These are phyloP conservation scores for Basidioascus undulatus DNA, from an alignment of 768 basidiomycete genomes.

Conservation along the genomic window DNA sequence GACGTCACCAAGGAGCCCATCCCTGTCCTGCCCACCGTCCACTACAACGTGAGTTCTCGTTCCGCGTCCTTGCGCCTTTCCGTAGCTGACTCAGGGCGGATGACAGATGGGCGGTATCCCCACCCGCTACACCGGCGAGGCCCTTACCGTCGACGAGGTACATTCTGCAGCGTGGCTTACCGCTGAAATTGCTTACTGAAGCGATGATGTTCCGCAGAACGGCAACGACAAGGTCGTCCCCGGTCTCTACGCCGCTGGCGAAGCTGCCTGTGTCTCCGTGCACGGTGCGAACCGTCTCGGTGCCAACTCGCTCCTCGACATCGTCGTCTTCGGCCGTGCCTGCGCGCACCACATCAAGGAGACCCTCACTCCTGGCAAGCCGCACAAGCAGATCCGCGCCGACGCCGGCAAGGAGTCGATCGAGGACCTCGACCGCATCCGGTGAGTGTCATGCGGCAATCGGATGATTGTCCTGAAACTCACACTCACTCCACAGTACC, in stretches of 20 bases:
- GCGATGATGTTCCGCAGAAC: conserved; percentile 18
- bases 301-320: conserved; percentile 94
- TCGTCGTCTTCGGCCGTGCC: conserved; percentile 98
- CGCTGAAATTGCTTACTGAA: not conserved
- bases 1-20: conserved; percentile 99
- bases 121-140: conserved; percentile 93
- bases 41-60: conserved; percentile 71
- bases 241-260: conserved; percentile 92
- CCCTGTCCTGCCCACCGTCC: conserved; percentile 90
- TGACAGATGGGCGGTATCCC: conserved; percentile 79
- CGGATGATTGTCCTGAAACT: not conserved
- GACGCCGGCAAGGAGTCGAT: conserved; percentile 66
- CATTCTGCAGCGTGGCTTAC: conserved; percentile 1
- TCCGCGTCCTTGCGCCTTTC: not conserved
- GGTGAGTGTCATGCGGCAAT: conserved; percentile 17
- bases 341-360: conserved; percentile 93
- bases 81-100: not conserved
- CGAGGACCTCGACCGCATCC: conserved; percentile 67
- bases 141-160: conserved; percentile 54
- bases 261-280: conserved; percentile 95
- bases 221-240: conserved; percentile 88
- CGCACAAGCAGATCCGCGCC: conserved; percentile 67
- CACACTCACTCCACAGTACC: conserved; percentile 29
- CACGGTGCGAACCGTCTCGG: conserved; percentile 98
- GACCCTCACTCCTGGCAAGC: conserved; percentile 62